These are phyloP conservation scores for Salix koriyanagi DNA, from an alignment of 345 rosid species.

Conservation along the genomic window DNA sequence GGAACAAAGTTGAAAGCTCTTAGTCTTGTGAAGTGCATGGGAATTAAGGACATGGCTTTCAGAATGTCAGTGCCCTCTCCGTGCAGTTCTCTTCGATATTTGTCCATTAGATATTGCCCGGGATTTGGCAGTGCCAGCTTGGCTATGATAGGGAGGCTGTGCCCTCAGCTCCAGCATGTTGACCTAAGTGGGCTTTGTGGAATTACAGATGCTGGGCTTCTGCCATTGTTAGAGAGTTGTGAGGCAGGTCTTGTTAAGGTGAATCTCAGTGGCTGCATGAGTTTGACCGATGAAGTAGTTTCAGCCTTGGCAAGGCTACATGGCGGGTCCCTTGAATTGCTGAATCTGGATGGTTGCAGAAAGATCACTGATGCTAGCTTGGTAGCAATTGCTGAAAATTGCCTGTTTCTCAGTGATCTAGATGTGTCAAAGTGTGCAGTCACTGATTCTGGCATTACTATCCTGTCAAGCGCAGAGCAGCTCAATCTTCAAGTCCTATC, in stretches of 20 bases:
- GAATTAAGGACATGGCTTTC: conserved; percentile 46
- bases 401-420: conserved; percentile 68
- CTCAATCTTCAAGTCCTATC: conserved; percentile 75
- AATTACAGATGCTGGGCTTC: conserved; percentile 55
- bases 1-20: conserved; percentile 52
- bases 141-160: conserved; percentile 51
- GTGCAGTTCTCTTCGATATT: conserved; percentile 44
- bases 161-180: conserved; percentile 63
- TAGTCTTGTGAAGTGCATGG: conserved; percentile 52
- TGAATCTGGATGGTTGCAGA: conserved; percentile 72
- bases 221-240: conserved; percentile 52
- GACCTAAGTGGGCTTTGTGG: conserved; percentile 54
- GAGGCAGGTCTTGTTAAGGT: conserved; percentile 70
- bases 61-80: conserved; percentile 29
- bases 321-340: conserved; percentile 65
- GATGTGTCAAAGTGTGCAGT: conserved; percentile 67
- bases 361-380: conserved; percentile 61
- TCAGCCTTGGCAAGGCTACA: conserved; percentile 53
- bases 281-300: conserved; percentile 59
- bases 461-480: conserved; percentile 47
- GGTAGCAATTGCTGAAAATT: conserved; percentile 59
- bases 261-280: conserved; percentile 66
- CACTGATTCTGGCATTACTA: conserved; percentile 58
- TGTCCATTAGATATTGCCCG: conserved; percentile 58
- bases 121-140: conserved; percentile 60